Evolutionary conservation across 306 rosid species (phyloP).

Genomic region (Casuarina equisetifolia): DNA sequence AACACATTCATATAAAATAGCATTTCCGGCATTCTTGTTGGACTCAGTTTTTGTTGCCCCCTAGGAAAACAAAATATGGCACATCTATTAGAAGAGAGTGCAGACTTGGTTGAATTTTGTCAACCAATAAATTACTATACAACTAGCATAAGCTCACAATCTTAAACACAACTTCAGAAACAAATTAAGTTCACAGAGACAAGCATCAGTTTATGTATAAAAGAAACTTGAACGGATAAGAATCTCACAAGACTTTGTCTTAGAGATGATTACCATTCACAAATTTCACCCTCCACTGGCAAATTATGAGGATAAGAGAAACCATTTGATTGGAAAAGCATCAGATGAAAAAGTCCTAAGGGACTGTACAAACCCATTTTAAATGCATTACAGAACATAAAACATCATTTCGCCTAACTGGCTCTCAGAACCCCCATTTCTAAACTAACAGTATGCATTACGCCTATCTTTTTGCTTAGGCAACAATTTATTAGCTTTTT

Average conservation of each 20-base stretch:
- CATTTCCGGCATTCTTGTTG: slow-evolving; percentile 95
- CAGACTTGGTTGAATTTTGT: neutral
- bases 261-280: neutral
- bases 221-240: neutral
- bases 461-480: neutral
- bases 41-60: slow-evolving; percentile 99
- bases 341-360: neutral
- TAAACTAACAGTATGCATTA: neutral
- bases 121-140: neutral
- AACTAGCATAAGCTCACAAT: neutral
- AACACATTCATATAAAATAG: slow-evolving; percentile 92
- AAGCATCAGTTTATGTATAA: neutral
- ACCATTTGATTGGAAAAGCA: neutral
- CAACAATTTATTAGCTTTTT: neutral
- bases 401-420: neutral
- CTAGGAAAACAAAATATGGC: slow-evolving; percentile 43
- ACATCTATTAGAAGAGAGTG: slow-evolving; percentile 13
- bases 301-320: neutral
- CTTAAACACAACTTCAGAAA: neutral
- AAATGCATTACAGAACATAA: neutral
- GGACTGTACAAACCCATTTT: neutral
- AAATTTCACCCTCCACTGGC: too few species aligned
- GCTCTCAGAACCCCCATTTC: neutral
- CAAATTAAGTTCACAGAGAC: neutral
- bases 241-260: neutral